These are phyloP conservation scores for Tetragonia tetragonoides DNA, from an alignment of 148 eudicot genomes.

Conservation along the genomic window DNA sequence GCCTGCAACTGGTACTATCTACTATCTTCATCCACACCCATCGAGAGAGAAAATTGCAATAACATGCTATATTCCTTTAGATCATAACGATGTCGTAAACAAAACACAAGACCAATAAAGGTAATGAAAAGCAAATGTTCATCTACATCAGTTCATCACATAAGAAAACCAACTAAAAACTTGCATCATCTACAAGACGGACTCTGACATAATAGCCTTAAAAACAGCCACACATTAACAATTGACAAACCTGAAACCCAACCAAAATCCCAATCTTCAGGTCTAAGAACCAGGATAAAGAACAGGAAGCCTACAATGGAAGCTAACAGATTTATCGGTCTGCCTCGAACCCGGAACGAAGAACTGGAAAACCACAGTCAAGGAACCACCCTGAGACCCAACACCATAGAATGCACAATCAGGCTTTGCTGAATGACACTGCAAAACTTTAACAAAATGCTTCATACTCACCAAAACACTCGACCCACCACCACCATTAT, in stretches of 20 bases:
- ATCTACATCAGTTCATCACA: no score
- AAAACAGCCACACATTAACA: background rate
- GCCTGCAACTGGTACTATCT: no score
- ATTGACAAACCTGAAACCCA: background rate
- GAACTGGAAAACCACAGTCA: conserved; percentile 88
- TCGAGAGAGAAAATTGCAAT: no score
- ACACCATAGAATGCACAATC: conserved; percentile 89
- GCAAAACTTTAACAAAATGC: conserved; percentile 84
- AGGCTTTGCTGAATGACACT: conserved; percentile 82
- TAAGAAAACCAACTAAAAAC: background rate
- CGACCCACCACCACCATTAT: conserved; percentile 50
- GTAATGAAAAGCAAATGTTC: no score
- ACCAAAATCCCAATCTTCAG: background rate
- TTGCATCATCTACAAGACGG: background rate
- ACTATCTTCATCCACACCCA: no score
- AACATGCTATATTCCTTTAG: no score
- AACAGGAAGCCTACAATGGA: conserved; percentile 86
- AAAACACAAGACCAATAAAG: no score
- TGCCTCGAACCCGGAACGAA: conserved; percentile 73
- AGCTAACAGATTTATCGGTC: conserved; percentile 80
- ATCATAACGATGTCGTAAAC: no score
- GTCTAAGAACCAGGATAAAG: conserved; percentile 65
- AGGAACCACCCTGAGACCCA: conserved; percentile 61
- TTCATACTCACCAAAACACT: conserved; percentile 78
- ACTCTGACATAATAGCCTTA: background rate